These are phyloP conservation scores for Apiotrichum brassicae DNA, from an alignment of 1,284 basidiomycete species.

Conservation along the genomic window DNA sequence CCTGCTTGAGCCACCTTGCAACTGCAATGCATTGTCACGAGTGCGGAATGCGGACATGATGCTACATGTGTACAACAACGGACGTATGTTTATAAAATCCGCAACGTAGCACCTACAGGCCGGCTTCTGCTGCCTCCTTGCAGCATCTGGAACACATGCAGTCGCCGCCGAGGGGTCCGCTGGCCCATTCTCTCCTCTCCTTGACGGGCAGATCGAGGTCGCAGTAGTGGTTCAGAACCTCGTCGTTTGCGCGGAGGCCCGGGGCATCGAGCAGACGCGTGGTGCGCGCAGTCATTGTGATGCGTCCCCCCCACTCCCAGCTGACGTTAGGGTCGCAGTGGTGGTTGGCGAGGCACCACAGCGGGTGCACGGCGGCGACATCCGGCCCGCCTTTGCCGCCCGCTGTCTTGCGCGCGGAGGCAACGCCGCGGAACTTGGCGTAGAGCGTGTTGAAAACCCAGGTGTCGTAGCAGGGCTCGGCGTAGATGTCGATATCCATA, in stretches of 20 bases:
- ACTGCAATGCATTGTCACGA: too few species aligned
- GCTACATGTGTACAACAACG: too few species aligned
- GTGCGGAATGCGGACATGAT: too few species aligned
- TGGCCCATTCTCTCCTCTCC: conserved; percentile 15
- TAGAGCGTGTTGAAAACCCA: conserved; percentile 18
- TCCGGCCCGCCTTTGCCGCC: conserved; percentile 3
- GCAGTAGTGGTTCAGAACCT: conserved; percentile 17
- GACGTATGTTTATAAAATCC: too few species aligned
- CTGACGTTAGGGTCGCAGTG: conserved; percentile 16
- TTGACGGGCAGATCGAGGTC: conserved; percentile 10
- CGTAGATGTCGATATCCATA: conserved; percentile 15
- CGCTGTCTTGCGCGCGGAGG: conserved; percentile 10
- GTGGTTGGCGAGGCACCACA: conserved; percentile 18
- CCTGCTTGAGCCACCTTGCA: too few species aligned
- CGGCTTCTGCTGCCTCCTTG: conserved; percentile 1
- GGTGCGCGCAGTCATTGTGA: conserved; percentile 4
- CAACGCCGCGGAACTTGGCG: conserved; percentile 15
- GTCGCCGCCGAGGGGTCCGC: conserved; percentile 10
- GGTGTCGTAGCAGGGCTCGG: conserved; percentile 6
- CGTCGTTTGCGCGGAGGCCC: conserved; percentile 7
- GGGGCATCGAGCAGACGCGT: background rate
- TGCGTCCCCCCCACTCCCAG: conserved; percentile 15
- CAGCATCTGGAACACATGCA: conserved; percentile 11
- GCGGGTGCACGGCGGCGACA: conserved; percentile 15
- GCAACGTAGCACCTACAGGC: too few species aligned